phyloP scores from a whole-genome alignment of 306 rosid species.

The Sicyos baderoa region DNA sequence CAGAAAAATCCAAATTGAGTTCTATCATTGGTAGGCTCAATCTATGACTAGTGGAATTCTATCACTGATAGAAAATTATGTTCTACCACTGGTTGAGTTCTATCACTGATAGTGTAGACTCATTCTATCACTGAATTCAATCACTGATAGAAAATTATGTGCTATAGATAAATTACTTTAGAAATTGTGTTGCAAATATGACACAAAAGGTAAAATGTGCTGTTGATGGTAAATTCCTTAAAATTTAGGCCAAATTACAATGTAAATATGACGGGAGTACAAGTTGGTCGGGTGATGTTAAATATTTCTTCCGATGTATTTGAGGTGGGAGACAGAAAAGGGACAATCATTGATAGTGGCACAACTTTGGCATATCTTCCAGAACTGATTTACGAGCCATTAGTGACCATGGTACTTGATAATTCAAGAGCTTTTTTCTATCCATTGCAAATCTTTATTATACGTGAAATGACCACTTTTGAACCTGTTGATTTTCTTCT shows the following conservation, averaged over 20 bases:
- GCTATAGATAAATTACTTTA: too few relatives aligned
- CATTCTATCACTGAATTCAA: too few relatives aligned
- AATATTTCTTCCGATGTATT: slow-evolving; percentile 53
- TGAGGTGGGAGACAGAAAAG: slow-evolving; percentile 56
- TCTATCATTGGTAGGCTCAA: too few relatives aligned
- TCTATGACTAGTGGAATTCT: too few relatives aligned
- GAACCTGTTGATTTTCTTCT: slow-evolving; percentile 16
- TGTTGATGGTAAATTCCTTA: too few relatives aligned
- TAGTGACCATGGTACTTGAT: slow-evolving; percentile 52
- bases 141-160: too few relatives aligned
- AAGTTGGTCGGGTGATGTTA: slow-evolving; percentile 58
- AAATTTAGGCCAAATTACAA: slow-evolving; percentile 72
- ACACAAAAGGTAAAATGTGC: too few relatives aligned
- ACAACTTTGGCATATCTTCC: slow-evolving; percentile 99
- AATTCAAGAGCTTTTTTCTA: slow-evolving; percentile 7
- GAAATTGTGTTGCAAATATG: too few relatives aligned
- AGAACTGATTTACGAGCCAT: slow-evolving; percentile 64
- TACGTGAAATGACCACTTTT: neutral
- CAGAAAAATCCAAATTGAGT: too few relatives aligned
- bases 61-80: too few relatives aligned
- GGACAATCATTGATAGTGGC: slow-evolving; percentile 94
- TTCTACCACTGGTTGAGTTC: too few relatives aligned
- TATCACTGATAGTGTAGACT: too few relatives aligned
- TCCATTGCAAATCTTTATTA: neutral
- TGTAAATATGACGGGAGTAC: slow-evolving; percentile 89